Evolutionary conservation across 78 protist genomes (phyloP).

Genomic region (Dictyostelium firmibasis): DNA sequence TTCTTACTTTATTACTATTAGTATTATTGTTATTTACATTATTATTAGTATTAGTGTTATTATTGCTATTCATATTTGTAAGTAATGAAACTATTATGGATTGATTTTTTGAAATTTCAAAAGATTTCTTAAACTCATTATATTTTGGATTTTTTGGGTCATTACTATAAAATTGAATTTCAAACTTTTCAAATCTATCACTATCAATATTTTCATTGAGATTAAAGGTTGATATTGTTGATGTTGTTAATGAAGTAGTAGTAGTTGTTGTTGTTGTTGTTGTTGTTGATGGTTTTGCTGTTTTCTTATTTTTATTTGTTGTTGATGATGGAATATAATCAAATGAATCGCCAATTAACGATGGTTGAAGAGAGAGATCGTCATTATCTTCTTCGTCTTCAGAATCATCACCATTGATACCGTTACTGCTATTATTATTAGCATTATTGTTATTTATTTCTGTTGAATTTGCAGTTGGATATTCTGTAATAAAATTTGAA

Average conservation of each 20-base stretch:
- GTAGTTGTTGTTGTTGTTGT: background rate
- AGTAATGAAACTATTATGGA: background rate
- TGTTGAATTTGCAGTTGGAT: background rate
- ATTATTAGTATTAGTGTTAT: background rate
- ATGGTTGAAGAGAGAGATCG: background rate
- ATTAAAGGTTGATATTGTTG: background rate
- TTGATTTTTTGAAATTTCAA: background rate
- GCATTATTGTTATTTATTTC: background rate
- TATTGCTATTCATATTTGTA: background rate
- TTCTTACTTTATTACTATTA: background rate
- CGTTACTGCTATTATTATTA: background rate
- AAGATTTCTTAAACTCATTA: background rate
- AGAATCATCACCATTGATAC: background rate
- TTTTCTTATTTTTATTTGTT: background rate
- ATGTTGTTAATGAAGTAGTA: background rate
- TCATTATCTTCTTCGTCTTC: background rate
- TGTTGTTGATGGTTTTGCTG: background rate
- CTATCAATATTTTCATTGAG: background rate
- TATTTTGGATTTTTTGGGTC: conserved; percentile 1
- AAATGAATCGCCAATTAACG: background rate
- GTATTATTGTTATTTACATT: background rate
- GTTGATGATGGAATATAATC: background rate
- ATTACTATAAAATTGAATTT: background rate
- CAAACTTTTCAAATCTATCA: background rate
- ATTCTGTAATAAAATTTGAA: background rate